Conservation (phyloP, 495 filamentous ascomycete genomes). For the Annulohypoxylon nitens region DNA sequence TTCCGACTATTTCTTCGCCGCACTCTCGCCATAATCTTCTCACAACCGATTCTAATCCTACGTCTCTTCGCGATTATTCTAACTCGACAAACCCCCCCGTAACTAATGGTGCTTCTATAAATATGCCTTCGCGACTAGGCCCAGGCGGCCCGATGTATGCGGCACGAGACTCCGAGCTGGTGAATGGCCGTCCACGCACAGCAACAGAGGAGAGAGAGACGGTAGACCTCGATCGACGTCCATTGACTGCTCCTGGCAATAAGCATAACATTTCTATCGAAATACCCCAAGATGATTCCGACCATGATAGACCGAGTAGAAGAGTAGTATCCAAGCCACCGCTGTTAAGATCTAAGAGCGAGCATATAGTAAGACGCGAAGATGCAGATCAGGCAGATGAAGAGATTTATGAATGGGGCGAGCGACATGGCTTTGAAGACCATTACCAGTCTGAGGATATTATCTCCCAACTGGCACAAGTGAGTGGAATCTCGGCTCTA, state of each 20-base stretch:
- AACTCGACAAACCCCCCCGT: conserved; percentile 9
- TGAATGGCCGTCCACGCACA: conserved; percentile 43
- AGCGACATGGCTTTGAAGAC: conserved; percentile 76
- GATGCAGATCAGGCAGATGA: conserved; percentile 55
- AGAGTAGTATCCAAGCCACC: conserved; percentile 66
- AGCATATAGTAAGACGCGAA: conserved; percentile 69
- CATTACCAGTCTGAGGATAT: conserved; percentile 77
- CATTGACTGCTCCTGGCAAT: conserved; percentile 52
- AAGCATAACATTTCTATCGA: conserved; percentile 36
- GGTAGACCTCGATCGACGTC: conserved; percentile 45
- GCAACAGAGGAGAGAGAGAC: conserved; percentile 46
- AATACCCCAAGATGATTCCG: conserved; percentile 47
- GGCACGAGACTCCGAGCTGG: conserved; percentile 27
- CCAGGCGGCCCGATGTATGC: conserved; percentile 34
- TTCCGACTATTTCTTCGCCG: conserved; percentile 23
- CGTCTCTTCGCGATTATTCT: conserved; percentile 14
- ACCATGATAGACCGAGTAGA: conserved; percentile 38
- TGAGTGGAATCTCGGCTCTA: conserved; percentile 51
- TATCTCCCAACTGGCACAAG: conserved; percentile 68
- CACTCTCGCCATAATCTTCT: neutral
- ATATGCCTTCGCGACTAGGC: conserved; percentile 46
- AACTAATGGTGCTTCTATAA: conserved; percentile 31
- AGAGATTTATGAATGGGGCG: conserved; percentile 64
- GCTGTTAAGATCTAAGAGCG: conserved; percentile 78
- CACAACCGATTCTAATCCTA: conserved; percentile 16